Evolutionary conservation across 2,329 filamentous ascomycete species (phyloP), one percentile per base, ranked within the genome.

Genomic region (Nemania bipapillata): DNA sequence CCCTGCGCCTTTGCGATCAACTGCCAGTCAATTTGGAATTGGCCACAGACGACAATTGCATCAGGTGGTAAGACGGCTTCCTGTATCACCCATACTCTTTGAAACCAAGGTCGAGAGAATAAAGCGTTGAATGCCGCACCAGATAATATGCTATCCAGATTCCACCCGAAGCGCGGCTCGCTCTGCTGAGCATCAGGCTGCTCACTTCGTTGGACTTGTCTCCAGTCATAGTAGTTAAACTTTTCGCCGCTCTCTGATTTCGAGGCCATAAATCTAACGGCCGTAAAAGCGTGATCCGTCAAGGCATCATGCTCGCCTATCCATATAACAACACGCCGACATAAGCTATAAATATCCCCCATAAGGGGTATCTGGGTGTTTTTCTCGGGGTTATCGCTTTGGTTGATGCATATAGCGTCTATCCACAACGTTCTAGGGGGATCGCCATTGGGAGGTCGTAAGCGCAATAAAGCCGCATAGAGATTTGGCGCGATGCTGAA

Each of bases 101-200:
- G 58, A 52, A 67, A 70, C 68, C 68, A 70, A 20, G 64, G 65
- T 20, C 68, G 60, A n/a, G 49, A 57, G 37, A 70, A 70, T 20
- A 70, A 42, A 45, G 67, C 65, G 22, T 22, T 50, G n/a, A 70
- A 64, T 4, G 63, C 67, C 22, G 47, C 59, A 30, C 50, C 59
- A 20, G 20, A 11, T 11, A 55, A 35, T 40, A 55, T 3, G 30
- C 15, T 17, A 28, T 58, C 45, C 26, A 52, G 26, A 49, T 2
- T 30, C 50, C 2, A 47, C 6, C 17, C 42, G 42, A 47, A 47
- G 17, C 8, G 2, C 20, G 45, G 45, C 20, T 45, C 4, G 4
- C 40, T 12, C 15, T n/a, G 40, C 17, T 17, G 15, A 15, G 9
- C 37, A 15, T 40, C 37, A 12, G 37, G 17, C 3, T 12, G 11